phyloP scores from a whole-genome alignment of 2,329 filamentous ascomycete genomes.

The Fusarium sarcochroum region DNA sequence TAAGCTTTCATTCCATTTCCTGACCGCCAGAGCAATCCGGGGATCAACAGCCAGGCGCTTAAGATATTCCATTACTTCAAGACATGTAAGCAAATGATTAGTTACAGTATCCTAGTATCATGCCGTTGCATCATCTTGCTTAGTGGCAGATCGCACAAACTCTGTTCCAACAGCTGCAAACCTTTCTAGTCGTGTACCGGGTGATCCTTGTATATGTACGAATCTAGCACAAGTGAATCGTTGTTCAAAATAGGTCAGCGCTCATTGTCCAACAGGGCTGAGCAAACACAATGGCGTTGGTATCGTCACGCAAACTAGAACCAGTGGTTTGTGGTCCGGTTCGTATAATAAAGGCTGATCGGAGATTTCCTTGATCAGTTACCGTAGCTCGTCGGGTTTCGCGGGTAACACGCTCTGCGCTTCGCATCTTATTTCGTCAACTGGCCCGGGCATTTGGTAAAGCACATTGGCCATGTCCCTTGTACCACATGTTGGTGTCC shows the following conservation, averaged over 20 bases:
- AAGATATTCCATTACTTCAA: neutral
- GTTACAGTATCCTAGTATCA: slow-evolving; percentile 1
- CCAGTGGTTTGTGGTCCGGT: neutral
- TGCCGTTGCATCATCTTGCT: neutral
- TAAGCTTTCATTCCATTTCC: slow-evolving; percentile 17
- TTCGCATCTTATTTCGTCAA: slow-evolving; percentile 19
- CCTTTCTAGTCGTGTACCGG: neutral
- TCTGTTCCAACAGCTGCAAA: slow-evolving; percentile 1
- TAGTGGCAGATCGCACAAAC: slow-evolving; percentile 18
- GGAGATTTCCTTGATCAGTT: slow-evolving; percentile 18
- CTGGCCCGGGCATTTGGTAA: neutral
- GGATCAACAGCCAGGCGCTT: slow-evolving; percentile 4
- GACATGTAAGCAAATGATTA: neutral
- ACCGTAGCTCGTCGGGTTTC: slow-evolving; percentile 10
- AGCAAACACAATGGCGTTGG: slow-evolving; percentile 36
- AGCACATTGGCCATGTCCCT: neutral
- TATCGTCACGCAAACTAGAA: slow-evolving; percentile 21
- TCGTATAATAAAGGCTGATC: slow-evolving; percentile 6
- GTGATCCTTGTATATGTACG: slow-evolving; percentile 1
- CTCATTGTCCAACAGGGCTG: slow-evolving; percentile 38
- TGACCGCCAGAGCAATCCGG: slow-evolving; percentile 27
- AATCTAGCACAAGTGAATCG: neutral
- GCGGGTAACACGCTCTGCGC: slow-evolving; percentile 1
- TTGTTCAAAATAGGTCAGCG: slow-evolving; percentile 1
- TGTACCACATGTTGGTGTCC: neutral